Conservation (phyloP, 441 rosid genomes). For the Manihot esculenta region DNA sequence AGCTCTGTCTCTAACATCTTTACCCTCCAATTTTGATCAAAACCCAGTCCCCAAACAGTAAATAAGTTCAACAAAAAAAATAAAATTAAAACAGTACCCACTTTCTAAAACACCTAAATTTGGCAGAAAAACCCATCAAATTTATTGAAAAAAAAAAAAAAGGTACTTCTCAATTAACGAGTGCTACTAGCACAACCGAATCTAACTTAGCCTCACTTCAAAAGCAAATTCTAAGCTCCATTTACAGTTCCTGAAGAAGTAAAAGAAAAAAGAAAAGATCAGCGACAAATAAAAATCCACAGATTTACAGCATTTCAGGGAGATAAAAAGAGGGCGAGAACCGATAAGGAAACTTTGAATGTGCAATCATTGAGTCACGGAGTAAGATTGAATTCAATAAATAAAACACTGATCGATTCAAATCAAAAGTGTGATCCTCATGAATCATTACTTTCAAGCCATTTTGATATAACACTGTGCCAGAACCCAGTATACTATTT, state of each 20-base stretch:
- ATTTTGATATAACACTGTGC: background rate
- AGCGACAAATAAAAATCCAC: background rate
- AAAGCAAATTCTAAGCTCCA: slow-evolving; percentile 10
- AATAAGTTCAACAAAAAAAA: background rate
- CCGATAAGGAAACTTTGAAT: slow-evolving; percentile 15
- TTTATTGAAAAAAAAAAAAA: background rate
- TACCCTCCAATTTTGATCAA: slow-evolving; percentile 6
- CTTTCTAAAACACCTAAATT: slow-evolving; percentile 20
- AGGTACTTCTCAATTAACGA: background rate
- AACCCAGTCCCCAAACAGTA: background rate
- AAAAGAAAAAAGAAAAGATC: background rate
- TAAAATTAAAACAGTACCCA: background rate
- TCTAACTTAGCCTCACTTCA: background rate
- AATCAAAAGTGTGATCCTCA: slow-evolving; percentile 22
- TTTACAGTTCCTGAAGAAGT: slow-evolving; percentile 15
- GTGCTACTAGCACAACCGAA: slow-evolving; percentile 11
- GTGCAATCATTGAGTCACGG: slow-evolving; percentile 40
- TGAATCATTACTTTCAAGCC: slow-evolving; percentile 3
- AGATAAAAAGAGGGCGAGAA: slow-evolving; percentile 15
- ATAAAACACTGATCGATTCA: slow-evolving; percentile 30
- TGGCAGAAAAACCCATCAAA: slow-evolving; percentile 15
- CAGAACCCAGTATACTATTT: background rate
- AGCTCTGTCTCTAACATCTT: slow-evolving; percentile 59
- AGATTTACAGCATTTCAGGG: background rate
- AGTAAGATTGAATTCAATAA: slow-evolving; percentile 43